Evolutionary conservation across 495 filamentous ascomycete genomes (phyloP), one percentile per base, ranked within the genome.

Genomic region (Penicillium coffeae): DNA sequence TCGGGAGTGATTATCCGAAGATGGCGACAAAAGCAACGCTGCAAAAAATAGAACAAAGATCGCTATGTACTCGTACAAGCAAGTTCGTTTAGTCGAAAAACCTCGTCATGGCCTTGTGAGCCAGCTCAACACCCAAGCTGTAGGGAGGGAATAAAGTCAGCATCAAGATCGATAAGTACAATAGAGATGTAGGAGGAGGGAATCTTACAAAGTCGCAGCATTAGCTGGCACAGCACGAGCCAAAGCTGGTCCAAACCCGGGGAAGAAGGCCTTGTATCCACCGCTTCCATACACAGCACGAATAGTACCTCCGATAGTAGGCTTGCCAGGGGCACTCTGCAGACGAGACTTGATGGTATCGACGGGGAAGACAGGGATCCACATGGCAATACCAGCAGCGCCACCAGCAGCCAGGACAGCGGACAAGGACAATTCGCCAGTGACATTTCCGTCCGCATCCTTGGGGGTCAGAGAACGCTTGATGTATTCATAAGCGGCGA

Each of bases 351-450:
- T 99, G 67, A 99, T 83, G 0, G 93, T 99, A 60, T 99, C 93
- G 45, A 99, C 77, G 4, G 93, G 93, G 79, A 99, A 99, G 15
- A 99, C 90, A 19, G 95, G 89, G 51, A 96, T 88, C 93, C 93
- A 99, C 94, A 99, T 99, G 18, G 93, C 90, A 39, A 99, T 83
- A 58, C 93, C 93, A 0, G 93, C 93, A 0, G 83, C 86, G 38
- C 88, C 93, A 49, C 93, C 93, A 0, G 93, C 93, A 30, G 80
- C 76, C 52, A 88, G 83, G n/a, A 99, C 80, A 3, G 93, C 94
- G 3, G 79, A 64, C 51, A 97, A 68, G 43, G 87, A 90, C 38
- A 97, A 72, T 53, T 91, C 72, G 22, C 73, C 73, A 10, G 77
- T 83, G 13, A 82, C 67, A 46, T 88, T 84, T 8, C 88, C 89